These are phyloP conservation scores for Oleoguttula mirabilis DNA, from an alignment of 495 filamentous ascomycete genomes.

Conservation along the genomic window DNA sequence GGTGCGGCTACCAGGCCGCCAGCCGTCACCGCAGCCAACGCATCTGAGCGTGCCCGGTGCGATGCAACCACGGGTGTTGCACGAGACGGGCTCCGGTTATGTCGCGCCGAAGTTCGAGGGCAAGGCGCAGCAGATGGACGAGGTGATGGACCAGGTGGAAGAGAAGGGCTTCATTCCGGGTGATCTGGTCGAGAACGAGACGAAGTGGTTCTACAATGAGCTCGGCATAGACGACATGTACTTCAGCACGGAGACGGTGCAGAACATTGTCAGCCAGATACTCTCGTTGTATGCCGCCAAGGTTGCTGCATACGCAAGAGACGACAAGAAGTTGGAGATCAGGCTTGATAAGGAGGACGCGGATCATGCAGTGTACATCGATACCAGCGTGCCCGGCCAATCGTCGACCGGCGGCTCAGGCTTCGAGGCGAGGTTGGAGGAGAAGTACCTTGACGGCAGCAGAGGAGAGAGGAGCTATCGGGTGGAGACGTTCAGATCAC, in stretches of 20 bases:
- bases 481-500: constrained; percentile 91
- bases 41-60: constrained; percentile 68
- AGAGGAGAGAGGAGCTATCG: constrained; percentile 61
- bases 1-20: constrained; percentile 43
- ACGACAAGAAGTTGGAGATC: constrained; percentile 89
- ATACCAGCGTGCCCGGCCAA: constrained; percentile 83
- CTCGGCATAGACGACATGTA: constrained; percentile 98
- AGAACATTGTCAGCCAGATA: constrained; percentile 84
- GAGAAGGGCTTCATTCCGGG: constrained; percentile 76
- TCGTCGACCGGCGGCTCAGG: constrained; percentile 61
- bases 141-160: constrained; percentile 64
- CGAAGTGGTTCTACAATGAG: constrained; percentile 92
- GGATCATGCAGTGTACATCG: constrained; percentile 97
- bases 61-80: constrained; percentile 49
- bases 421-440: constrained; percentile 87
- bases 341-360: constrained; percentile 85
- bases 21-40: constrained; percentile 84
- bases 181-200: constrained; percentile 71
- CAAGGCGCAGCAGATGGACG: constrained; percentile 85
- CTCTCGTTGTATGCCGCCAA: constrained; percentile 96
- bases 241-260: constrained; percentile 81
- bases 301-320: constrained; percentile 83
- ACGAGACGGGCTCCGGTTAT: constrained; percentile 88
- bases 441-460: constrained; percentile 78
- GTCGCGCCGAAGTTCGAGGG: constrained; percentile 91